Base-by-base conservation (phyloP, 305 asterid species). In the Striga hermonthica region DNA sequence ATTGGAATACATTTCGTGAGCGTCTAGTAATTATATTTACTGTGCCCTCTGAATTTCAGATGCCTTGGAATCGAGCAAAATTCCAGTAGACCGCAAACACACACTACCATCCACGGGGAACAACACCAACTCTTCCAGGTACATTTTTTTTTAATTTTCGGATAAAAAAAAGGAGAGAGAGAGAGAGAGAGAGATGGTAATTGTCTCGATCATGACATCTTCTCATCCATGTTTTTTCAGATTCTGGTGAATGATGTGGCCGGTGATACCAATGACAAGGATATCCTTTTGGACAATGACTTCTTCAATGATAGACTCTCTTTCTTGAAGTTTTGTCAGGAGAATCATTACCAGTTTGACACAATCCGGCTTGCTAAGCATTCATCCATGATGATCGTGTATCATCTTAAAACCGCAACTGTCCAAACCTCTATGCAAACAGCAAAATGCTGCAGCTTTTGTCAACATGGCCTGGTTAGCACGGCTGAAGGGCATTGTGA, bases 381-480 rank as follows among this genome's bases (percentile, higher is more conserved):
- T 73, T 89, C 97, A 9, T 76, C 97, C 40, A 89, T 85, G 95
- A 89, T 89, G 97, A 82, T 89, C 72, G 48, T 89, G 71, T 70
- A 82, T 73, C 84, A 83, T 75, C 89, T 72, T 76, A 69, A 78
- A 68, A 75, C 61, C 66, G 60, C 68, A 39, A 54, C 50, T 45
- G 50, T 41, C 47, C 10, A 22, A 22, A 22, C 31, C 31, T 22
- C 31, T 22, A 22, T 22, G 31, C 31, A 22, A 22, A 22, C 31
- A 22, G 31, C 31, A 22, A 22, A 22, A 22, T 1, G 31, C 31
- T 22, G 31, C 31, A 22, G 31, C 31, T 22, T 22, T 22, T 22
- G 31, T 49, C 64, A 70, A 73, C 71, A 76, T 49, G 64, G 35
- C 68, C 38, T 31, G 66, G 67, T 48, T 64, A 22, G 31, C 31